phyloP scores from a whole-genome alignment of 1,284 basidiomycete species.

The Veloboletus limbatus region DNA sequence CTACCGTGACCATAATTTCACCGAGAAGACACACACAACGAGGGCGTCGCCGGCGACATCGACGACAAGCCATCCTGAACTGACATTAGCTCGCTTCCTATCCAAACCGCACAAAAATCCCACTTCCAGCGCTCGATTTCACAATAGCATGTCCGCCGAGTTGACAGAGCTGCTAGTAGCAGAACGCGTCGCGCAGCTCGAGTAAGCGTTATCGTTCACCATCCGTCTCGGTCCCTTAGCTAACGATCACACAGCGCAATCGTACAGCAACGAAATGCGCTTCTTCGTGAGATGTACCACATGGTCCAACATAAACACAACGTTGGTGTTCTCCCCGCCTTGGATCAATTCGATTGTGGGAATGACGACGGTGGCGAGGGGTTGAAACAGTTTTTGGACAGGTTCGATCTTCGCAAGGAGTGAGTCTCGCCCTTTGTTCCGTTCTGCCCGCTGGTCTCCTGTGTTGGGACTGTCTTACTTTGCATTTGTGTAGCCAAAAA shows the following conservation, averaged over 20 bases:
- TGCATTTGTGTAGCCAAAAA: conserved; percentile 33
- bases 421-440: conserved; percentile 12
- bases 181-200: conserved; percentile 40
- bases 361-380: conserved; percentile 39
- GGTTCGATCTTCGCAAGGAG: conserved; percentile 51
- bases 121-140: conserved; percentile 3
- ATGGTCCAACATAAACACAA: conserved; percentile 54
- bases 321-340: conserved; percentile 38
- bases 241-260: conserved; percentile 46
- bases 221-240: background rate
- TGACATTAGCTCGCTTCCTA: background rate
- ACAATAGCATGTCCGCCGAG: conserved; percentile 23
- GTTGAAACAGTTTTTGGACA: conserved; percentile 48
- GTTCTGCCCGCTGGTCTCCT: background rate
- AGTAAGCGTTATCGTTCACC: conserved; percentile 31
- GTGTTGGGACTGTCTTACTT: conserved; percentile 8
- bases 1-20: too few relatives aligned
- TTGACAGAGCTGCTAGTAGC: conserved; percentile 34
- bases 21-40: background rate
- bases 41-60: conserved; percentile 6
- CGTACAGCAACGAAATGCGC: conserved; percentile 57
- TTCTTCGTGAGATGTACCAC: conserved; percentile 65
- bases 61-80: background rate
- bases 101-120: conserved; percentile 4
- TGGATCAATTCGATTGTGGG: conserved; percentile 29